phyloP scores from a whole-genome alignment of 352 stramenopile genomes.

The Phytopythium kandeliae region DNA sequence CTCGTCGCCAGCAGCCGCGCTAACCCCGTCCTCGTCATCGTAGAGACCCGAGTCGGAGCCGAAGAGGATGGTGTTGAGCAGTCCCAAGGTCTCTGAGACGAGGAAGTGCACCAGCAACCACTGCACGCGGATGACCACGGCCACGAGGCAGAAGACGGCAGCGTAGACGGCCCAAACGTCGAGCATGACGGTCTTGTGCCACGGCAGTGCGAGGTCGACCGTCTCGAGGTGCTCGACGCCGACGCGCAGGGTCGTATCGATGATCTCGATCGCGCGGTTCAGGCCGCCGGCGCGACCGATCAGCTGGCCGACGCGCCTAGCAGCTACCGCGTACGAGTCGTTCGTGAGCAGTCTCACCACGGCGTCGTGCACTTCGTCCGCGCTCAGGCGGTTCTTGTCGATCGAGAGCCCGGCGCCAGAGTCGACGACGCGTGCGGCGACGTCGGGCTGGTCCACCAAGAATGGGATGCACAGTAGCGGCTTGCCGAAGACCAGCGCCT shows the following conservation, averaged over 20 bases:
- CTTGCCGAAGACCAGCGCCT: slow-evolving; percentile 71
- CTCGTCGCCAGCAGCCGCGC: background rate
- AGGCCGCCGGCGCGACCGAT: slow-evolving; percentile 60
- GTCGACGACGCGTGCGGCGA: slow-evolving; percentile 74
- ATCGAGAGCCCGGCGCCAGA: slow-evolving; percentile 60
- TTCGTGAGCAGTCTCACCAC: slow-evolving; percentile 47
- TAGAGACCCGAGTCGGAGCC: slow-evolving; percentile 11
- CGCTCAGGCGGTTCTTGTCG: slow-evolving; percentile 68
- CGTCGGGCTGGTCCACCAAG: slow-evolving; percentile 79
- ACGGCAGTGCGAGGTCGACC: slow-evolving; percentile 55
- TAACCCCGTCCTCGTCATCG: slow-evolving; percentile 1
- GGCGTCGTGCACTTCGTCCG: slow-evolving; percentile 42
- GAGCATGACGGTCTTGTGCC: slow-evolving; percentile 74
- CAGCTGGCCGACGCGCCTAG: slow-evolving; percentile 42
- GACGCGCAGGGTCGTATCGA: slow-evolving; percentile 53
- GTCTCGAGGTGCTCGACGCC: slow-evolving; percentile 63
- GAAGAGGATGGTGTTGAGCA: slow-evolving; percentile 38
- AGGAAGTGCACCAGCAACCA: slow-evolving; percentile 68
- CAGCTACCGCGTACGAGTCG: slow-evolving; percentile 32
- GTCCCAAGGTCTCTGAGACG: slow-evolving; percentile 33
- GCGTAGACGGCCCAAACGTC: slow-evolving; percentile 79
- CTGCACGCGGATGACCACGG: slow-evolving; percentile 50
- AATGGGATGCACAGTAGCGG: slow-evolving; percentile 88
- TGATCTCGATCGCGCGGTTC: slow-evolving; percentile 54
- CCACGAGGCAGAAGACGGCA: slow-evolving; percentile 60